These are phyloP conservation scores for Elaeis oleifera DNA, from an alignment of 202 grass and related monocot species.

Conservation along the genomic window DNA sequence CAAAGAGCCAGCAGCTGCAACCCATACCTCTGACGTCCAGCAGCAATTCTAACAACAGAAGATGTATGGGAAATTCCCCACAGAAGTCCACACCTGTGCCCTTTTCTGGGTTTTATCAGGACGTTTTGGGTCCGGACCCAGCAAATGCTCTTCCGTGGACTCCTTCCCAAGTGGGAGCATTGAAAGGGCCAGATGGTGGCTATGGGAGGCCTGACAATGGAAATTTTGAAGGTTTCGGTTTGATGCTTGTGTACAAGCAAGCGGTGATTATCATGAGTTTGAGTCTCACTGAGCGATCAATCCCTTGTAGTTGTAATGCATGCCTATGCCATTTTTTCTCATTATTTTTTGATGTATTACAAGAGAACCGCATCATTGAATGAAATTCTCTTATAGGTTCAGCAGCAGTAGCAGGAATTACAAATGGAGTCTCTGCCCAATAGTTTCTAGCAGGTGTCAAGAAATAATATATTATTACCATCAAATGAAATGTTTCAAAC, in stretches of 20 bases:
- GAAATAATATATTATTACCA: too few species aligned
- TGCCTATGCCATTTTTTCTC: too few species aligned
- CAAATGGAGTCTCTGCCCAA: too few species aligned
- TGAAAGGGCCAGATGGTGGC: conserved; percentile 31
- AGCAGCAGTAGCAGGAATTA: too few species aligned
- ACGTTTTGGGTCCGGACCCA: conserved; percentile 32
- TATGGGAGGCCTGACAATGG: conserved; percentile 3
- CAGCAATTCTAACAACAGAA: conserved; percentile 36
- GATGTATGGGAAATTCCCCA: conserved; percentile 28
- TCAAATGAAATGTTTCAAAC: too few species aligned
- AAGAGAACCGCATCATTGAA: too few species aligned
- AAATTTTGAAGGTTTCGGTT: conserved; percentile 35
- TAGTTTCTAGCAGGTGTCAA: too few species aligned
- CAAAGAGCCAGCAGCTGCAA: conserved; percentile 46
- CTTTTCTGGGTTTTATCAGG: background rate
- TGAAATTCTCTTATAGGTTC: too few species aligned
- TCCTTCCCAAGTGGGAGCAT: conserved; percentile 33
- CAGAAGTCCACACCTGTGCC: conserved; percentile 31
- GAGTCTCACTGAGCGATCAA: conserved; percentile 9
- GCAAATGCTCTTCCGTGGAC: conserved; percentile 34
- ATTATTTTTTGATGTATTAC: too few species aligned
- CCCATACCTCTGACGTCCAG: conserved; percentile 3
- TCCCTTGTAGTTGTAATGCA: conserved; percentile 26
- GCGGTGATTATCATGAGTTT: conserved; percentile 29
- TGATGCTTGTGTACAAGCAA: conserved; percentile 25